Conservation (phyloP, 2,329 filamentous ascomycete species). For the Xylaria polymorpha region DNA sequence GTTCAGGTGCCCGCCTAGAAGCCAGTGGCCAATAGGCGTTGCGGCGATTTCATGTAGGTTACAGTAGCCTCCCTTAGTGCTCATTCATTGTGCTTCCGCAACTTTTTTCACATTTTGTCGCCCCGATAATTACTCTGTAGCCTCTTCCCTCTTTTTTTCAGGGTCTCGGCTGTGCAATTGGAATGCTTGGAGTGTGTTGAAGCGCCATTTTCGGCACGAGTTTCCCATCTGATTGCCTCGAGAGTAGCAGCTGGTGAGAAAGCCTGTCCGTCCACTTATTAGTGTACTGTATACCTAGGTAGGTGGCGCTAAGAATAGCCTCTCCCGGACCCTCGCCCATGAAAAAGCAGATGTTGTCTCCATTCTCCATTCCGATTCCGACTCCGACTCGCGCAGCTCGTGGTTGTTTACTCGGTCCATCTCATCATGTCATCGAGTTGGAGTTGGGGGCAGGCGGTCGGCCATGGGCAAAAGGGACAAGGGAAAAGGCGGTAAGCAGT, state of each 20-base stretch:
- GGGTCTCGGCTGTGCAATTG: constrained; percentile 30
- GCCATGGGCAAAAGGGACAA: constrained; percentile 30
- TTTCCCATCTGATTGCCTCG: not conserved
- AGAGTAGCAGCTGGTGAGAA: not conserved
- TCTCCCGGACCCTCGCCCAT: constrained; percentile 13
- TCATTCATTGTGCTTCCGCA: constrained; percentile 18
- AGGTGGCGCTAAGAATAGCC: constrained; percentile 7
- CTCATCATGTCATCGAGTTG: constrained; percentile 26
- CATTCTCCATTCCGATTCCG: not conserved
- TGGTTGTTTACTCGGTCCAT: constrained; percentile 22
- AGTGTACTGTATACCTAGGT: no score
- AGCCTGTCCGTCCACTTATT: no score
- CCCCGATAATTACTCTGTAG: constrained; percentile 10
- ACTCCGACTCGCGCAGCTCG: constrained; percentile 29
- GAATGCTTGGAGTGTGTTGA: constrained; percentile 6
- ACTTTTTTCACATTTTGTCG: constrained; percentile 26
- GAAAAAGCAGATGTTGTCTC: constrained; percentile 27
- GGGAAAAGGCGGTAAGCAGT: constrained; percentile 41
- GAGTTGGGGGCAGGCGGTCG: constrained; percentile 18
- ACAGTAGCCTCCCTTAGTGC: constrained; percentile 22
- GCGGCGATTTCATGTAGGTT: constrained; percentile 21
- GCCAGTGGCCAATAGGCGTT: constrained; percentile 33
- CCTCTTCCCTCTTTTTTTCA: constrained; percentile 30
- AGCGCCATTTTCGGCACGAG: not conserved
- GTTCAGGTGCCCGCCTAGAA: constrained; percentile 25